Evolutionary conservation across 2,329 filamentous ascomycete genomes (phyloP), one percentile per base, ranked within the genome.

Genomic region (Pestalotiopsis sp.): DNA sequence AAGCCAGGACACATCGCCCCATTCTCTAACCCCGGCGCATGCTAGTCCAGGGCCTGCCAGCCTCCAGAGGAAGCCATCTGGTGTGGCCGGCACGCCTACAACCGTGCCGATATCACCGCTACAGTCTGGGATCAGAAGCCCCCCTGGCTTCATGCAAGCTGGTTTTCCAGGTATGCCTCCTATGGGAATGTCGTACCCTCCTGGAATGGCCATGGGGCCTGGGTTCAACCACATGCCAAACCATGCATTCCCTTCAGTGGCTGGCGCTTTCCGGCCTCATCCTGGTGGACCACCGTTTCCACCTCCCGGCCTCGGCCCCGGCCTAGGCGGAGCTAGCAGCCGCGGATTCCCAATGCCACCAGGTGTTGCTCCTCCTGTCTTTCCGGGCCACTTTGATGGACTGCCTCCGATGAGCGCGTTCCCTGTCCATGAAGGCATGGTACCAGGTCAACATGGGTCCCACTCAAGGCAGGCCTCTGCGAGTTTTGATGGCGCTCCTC

Each of bases 401-500:
- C 67, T 84, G 10, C 74, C 77, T 7, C 74, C 73, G 56, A 78
- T 84, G 73, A 77, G 79, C 39, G 80, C 76, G 30, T 83, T 84
- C 70, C 77, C 77, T 10, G 67, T 71, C 38, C 72, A 74, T 55
- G 69, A 74, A 68, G 68, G 70, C 70, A 62, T 74, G 72, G 35
- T 78, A 76, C 70, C 82, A 66, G 76, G 77, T 63, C 79, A 78
- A 20, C 78, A 83, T 7, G 77, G 83, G 62, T 78, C 87, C 4
- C 94, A 97, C 79, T 91, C 91, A 9, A 87, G 94, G 70, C 93
- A 97, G 72, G 86, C 88, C 11, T 97, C 94, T 5, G 85, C 84
- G 13, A 90, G 91, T 13, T 89, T 91, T 69, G 92, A 94, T 9
- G 56, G 71, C 2, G 82, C 83, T 17, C 81, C 84, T 38, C 57